These are phyloP conservation scores for Lichina pygmaea DNA, from an alignment of 495 filamentous ascomycete genomes.

Conservation along the genomic window DNA sequence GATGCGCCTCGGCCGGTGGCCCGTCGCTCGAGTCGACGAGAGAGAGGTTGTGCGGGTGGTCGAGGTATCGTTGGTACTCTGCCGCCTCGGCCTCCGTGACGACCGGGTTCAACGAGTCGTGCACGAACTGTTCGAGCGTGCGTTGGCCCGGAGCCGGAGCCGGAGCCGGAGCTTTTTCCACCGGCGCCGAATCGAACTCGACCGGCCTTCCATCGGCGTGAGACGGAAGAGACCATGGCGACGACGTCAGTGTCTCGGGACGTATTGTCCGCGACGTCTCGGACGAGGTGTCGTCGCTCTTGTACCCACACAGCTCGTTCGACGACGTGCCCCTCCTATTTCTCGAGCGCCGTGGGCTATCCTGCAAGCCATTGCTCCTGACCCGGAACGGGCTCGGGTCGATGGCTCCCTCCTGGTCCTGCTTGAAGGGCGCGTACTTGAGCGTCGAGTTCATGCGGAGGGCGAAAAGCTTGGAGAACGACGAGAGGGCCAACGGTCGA, in stretches of 20 bases:
- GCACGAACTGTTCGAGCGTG: conserved; percentile 66
- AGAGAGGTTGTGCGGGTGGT: conserved; percentile 69
- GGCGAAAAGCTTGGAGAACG: conserved; percentile 67
- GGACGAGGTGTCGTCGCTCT: conserved; percentile 6
- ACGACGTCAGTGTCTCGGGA: conserved; percentile 16
- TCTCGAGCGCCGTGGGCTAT: conserved; percentile 20
- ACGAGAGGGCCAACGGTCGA: conserved; percentile 57
- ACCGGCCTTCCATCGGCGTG: conserved; percentile 10
- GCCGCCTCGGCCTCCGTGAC: conserved; percentile 47
- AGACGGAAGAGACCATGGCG: conserved; percentile 26
- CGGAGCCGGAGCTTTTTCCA: conserved; percentile 14
- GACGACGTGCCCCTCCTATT: conserved; percentile 30
- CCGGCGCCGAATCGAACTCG: neutral
- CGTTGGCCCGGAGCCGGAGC: conserved; percentile 52
- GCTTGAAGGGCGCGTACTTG: conserved; percentile 49
- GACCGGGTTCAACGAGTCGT: conserved; percentile 51
- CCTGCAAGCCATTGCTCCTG: conserved; percentile 20
- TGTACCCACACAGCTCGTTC: conserved; percentile 9
- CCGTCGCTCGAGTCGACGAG: conserved; percentile 56
- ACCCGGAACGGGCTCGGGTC: conserved; percentile 70
- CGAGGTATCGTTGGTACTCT: conserved; percentile 78
- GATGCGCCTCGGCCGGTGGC: conserved; percentile 20
- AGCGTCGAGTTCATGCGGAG: conserved; percentile 74
- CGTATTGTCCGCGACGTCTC: conserved; percentile 11
- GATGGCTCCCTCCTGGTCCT: conserved; percentile 38